Evolutionary conservation across 2,329 filamentous ascomycete genomes (phyloP), one percentile per base, ranked within the genome.

Genomic region (Ascochyta clinopodiicola): DNA sequence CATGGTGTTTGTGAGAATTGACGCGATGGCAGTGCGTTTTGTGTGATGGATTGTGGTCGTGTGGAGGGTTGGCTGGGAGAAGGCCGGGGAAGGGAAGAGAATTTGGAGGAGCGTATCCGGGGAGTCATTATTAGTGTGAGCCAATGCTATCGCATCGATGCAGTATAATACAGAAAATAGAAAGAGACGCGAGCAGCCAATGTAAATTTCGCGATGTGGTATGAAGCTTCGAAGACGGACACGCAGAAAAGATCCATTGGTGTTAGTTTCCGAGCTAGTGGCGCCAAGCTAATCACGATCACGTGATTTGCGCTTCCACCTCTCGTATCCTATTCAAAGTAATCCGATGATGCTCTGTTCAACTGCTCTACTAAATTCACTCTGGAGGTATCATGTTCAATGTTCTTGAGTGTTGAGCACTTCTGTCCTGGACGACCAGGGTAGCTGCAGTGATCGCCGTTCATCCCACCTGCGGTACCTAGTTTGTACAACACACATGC

Each of bases 1-100:
- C 68, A 70, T 64, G 71, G 67, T 61, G 74, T 71, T 40, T 74
- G 72, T 54, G 73, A 75, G 49, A 76, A 76, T 12, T 70, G 63
- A 36, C 73, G 72, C 39, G 63, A 65, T 64, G 60, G 51, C 48
- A 54, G 66, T 37, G 61, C 52, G 45, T 64, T 57, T 27, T 61
- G 64, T 46, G 63, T 51, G 56, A 68, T 63, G 55, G 59, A 61
- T 40, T 67, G 68, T 44, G 68, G 60, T 51, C 62, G 64, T 42
- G 60, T 36, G 25, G 60, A 50, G 57, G 60, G 64, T 38, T 51
- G 52, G 52, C 42, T 56, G 35, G 59, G 54, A 43, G 59, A 48
- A 38, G 64, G 51, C 47, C 64, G 38, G 39, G 66, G 44, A 13
- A 66, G 44, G 17, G 66, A 59, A 31, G 69, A 59, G 49, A 74